Base-by-base conservation (phyloP, 495 filamentous ascomycete genomes). In the Thermochaetoides thermophila region DNA sequence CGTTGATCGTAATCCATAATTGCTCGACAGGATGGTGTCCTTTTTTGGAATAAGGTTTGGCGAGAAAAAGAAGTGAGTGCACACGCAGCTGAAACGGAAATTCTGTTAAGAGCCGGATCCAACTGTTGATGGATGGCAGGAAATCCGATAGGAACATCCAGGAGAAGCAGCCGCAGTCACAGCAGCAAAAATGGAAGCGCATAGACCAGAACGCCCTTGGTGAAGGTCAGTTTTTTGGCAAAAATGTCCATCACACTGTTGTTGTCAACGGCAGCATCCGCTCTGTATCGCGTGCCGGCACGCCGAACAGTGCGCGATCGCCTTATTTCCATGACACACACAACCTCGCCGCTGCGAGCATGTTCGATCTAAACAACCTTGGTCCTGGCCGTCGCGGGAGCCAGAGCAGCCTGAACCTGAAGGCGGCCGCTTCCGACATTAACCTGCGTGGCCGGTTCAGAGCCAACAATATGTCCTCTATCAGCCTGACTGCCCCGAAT, bases 1-100 rank as follows among this genome's bases (percentile, higher is more conserved):
- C 40, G n/a, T 26, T 29, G 25, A 36, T 17, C 32, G 13, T 31
- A 34, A 27, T 28, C 15, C 20, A 31, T 33, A 37, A 35, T 51
- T 26, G 18, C 19, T 39, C 29, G 19, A 38, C 49, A 61, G 8
- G 27, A 66, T 66, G 63, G 60, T 64, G 9, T 66, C 63, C 3
- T 61, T 66, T 28, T 65, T 66, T 41, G 63, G 63, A 31, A 50
- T 64, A 41, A 61, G 57, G 44, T 49, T 66, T 30, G 59, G 61
- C 15, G 55, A 54, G 26, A 65, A 58, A 45, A 66, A 66, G 48
- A 66, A 64, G 61, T 66, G 44, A 56, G 60, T 53, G n/a, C n/a
- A n/a, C n/a, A n/a, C n/a, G n/a, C n/a, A n/a, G n/a, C n/a, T n/a
- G n/a, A n/a, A n/a, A n/a, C n/a, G n/a, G n/a, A n/a, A n/a, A n/a